Evolutionary conservation across 805 yeast species (phyloP), one percentile per base, ranked within the genome.

Genomic region (Candida quercuum): DNA sequence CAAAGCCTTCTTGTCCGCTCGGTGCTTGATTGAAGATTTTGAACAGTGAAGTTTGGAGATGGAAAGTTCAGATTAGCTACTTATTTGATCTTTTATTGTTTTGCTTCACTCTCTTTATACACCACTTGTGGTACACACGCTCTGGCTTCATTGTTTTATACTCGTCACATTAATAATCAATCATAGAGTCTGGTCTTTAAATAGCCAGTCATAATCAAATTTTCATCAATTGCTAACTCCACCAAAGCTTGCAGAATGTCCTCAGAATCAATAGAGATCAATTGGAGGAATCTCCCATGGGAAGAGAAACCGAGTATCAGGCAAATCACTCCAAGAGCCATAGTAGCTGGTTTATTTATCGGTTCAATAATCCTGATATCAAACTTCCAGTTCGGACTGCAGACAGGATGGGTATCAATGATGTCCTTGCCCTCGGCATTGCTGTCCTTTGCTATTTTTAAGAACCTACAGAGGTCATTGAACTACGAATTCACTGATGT

Each of bases 361-460:
- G 99, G 99, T 0, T 76, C 96, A 0, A 63, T 91, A 20, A 89
- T 93, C 23, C 67, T 93, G 19, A 67, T 88, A 14, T 86, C 96
- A 4, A 91, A 91, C 60, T 93, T 93, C 63, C 98, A 91, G 57
- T 91, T 91, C 57, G 99, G 98, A 1, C 66, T 91, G 16, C 99
- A 91, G 56, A 91, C 97, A 0, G 99, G 99, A 2, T 91, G 99
- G 99, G 96, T 93, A 6, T 87, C 96, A 10, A 91, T 91, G 99
- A 93, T 91, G 99, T 85, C 96, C 17, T 66, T 91, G 38, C 98
- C 99, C 0, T 82, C 96, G 5, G 96, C 98, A 0, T 61, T 91
- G 36, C 61, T 91, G 19, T 96, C 95, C 0, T 89, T 78, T 57
- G 83, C 96, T 1, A 65, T 84, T 15, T 91, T 89, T 66, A 86